Evolutionary conservation across 2,329 filamentous ascomycete species (phyloP).

Genomic region (Lomentospora prolificans): DNA sequence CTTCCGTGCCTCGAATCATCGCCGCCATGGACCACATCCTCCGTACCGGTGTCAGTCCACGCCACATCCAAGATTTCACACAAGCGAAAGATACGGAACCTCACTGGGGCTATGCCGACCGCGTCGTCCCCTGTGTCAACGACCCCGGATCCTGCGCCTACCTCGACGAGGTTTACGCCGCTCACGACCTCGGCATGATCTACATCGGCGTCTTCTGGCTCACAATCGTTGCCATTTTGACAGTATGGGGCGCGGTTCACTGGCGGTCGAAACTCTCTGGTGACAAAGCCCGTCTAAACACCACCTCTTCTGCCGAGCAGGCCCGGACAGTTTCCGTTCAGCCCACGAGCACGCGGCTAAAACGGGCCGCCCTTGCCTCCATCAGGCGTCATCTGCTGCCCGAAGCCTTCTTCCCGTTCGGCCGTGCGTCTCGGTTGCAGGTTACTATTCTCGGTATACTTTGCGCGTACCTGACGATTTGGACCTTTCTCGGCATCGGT

Average conservation of each 20-base stretch:
- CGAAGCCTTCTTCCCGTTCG: constrained; percentile 49
- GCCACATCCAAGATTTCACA: constrained; percentile 33
- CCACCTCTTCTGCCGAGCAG: constrained; percentile 15
- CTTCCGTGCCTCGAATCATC: background rate
- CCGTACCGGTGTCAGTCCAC: constrained; percentile 5
- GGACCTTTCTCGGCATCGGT: constrained; percentile 57
- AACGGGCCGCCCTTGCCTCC: constrained; percentile 28
- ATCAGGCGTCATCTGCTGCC: constrained; percentile 48
- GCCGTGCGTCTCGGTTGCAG: constrained; percentile 58
- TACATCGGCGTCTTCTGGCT: constrained; percentile 42
- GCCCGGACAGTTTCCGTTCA: constrained; percentile 12
- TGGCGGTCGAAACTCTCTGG: background rate
- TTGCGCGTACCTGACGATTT: constrained; percentile 53
- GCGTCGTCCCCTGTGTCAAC: constrained; percentile 33
- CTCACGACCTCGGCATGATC: constrained; percentile 40
- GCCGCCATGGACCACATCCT: background rate
- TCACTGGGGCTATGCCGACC: constrained; percentile 39
- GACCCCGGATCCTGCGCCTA: constrained; percentile 38
- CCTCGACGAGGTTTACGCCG: constrained; percentile 39
- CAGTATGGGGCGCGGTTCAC: constrained; percentile 28
- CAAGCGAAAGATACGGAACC: constrained; percentile 24
- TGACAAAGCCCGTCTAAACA: background rate
- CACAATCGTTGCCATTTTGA: constrained; percentile 31
- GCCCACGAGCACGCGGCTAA: constrained; percentile 19
- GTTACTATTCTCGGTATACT: constrained; percentile 50